Evolutionary conservation across 2,329 filamentous ascomycete genomes (phyloP).

Genomic region (Sclerotinia trifoliorum): DNA sequence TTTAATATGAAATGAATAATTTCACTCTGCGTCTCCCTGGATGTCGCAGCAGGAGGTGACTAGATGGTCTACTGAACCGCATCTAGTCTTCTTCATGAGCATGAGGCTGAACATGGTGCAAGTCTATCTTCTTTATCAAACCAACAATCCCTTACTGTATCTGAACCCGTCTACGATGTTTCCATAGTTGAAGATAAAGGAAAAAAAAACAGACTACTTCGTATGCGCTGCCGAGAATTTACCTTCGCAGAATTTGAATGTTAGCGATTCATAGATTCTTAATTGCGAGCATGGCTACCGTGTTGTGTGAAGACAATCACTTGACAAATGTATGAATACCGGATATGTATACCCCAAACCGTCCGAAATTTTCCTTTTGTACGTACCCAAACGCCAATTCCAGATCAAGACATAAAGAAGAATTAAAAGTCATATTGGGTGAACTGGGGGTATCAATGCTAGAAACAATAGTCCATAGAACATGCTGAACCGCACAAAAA

Average conservation of each 20-base stretch:
- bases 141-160: background rate
- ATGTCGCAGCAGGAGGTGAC: background rate
- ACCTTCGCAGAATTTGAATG: background rate
- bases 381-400: background rate
- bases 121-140: background rate
- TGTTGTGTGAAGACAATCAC: background rate
- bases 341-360: background rate
- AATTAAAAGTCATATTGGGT: slow-evolving; percentile 15
- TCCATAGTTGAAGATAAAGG: background rate
- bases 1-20: too few species aligned
- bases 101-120: background rate
- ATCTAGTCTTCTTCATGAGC: background rate
- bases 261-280: too few species aligned
- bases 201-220: background rate
- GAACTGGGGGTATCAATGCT: slow-evolving; percentile 19
- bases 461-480: slow-evolving; percentile 19
- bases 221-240: background rate
- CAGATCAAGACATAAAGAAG: background rate
- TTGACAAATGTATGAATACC: background rate
- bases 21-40: too few species aligned
- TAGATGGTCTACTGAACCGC: background rate
- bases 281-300: background rate
- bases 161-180: background rate
- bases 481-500: slow-evolving; percentile 8
- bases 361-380: background rate